Evolutionary conservation across 2,329 filamentous ascomycete species (phyloP), one percentile per base, ranked within the genome.

Genomic region (Sclerotinia nivalis): DNA sequence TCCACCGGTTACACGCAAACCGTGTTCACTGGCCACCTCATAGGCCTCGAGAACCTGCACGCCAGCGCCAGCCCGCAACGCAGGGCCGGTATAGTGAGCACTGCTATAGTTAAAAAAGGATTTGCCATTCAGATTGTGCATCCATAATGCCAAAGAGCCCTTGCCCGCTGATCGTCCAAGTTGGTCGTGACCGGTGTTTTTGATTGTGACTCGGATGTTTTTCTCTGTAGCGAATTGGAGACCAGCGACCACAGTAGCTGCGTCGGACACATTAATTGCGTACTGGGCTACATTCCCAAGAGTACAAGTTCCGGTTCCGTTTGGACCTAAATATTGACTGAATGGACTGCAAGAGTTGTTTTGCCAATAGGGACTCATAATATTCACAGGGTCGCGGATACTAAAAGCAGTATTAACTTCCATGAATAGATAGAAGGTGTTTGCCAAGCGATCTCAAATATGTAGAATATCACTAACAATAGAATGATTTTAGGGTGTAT

Each of bases 101-200:
- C 80, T 77, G 7, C 78, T 76, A 60, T 81, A 85, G 74, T 82
- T 76, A 37, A 81, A 75, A 73, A 82, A 74, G 4, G 77, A 62
- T 71, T 83, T 81, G 43, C 82, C 79, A 74, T 87, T 84, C 69
- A 88, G 82, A 71, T 82, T 78, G 70, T 88, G 86, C 13, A 83
- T 88, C 83, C 87, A 88, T 65, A 89, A 79, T 9, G 83, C 81
- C 5, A 89, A 77, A 0, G 85, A 82, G 1, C 88, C 88, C 31
- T 84, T 84, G 25, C 88, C 89, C 0, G 87, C 88, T 0, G 85
- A 88, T 56, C 86, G 85, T 59, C 88, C 89, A 50, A 84, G 80
- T 72, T 83, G 83, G 73, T 87, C 85, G 74, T 88, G 86, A 2
- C 86, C 86, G 0, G 86, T 88, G 73, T 87, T 87, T 71, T 84